Base-by-base conservation (phyloP, 352 stramenopile species). In the Phytophthora citricola region DNA sequence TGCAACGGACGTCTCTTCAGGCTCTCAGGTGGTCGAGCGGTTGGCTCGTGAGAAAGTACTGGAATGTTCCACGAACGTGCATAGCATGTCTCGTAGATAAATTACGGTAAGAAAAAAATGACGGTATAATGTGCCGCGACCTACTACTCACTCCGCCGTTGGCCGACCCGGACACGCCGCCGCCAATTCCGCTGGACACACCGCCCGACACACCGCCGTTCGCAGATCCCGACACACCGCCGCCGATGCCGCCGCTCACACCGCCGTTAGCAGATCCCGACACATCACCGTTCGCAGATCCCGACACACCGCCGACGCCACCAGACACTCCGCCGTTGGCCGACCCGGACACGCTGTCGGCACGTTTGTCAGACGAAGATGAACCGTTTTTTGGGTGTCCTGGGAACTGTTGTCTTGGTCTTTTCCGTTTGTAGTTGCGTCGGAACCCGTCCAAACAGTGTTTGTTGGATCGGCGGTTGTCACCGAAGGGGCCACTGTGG, bases 251-350 rank as follows among this genome's bases (percentile, higher is more conserved):
- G 17, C 17, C 17, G 17, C 17, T 17, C 24, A 26, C 24, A 4
- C 24, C 24, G 3, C 39, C 51, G n/a, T 57, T 44, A 0, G 29
- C 31, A 26, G 50, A 58, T 24, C 38, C 52, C 0, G 39, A 41
- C 24, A 34, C 51, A 2, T 26, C 24, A 26, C 24, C 24, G 24
- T 26, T 26, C 4, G 24, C 24, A 26, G 24, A 26, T 1, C 24
- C 24, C 24, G 24, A 26, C 24, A 26, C 24, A 26, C 24, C 24
- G 7, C 57, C 38, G 9, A 54, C n/a, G n/a, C 54, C 54, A 10
- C 45, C 56, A 10, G 14, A 20, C 4, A 47, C 45, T 3, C 56
- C 54, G 24, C 24, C 24, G 24, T 55, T 54, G 26, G 52, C 52
- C 43, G 52, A 50, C 9, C 52, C 52, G 29, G 20, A 29, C 12